Evolutionary conservation across 805 yeast species (phyloP).

Genomic region (Pichia californica): DNA sequence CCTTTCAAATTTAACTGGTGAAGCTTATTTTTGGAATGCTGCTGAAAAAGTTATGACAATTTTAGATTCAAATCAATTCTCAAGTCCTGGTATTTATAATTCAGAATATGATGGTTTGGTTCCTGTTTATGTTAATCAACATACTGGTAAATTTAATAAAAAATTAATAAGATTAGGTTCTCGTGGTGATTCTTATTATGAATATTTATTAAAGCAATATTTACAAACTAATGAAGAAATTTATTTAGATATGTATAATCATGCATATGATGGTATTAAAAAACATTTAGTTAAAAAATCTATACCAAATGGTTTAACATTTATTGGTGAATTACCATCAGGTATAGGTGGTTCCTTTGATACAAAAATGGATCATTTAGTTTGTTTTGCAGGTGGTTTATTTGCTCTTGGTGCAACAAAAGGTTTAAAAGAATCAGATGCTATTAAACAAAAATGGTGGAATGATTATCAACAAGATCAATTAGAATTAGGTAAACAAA

Average conservation of each 20-base stretch:
- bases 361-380: conserved; percentile 86
- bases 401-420: conserved; percentile 85
- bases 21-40: conserved; percentile 66
- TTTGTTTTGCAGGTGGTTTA: conserved; percentile 86
- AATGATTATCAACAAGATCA: conserved; percentile 51
- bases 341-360: conserved; percentile 60
- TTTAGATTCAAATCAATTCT: conserved; percentile 56
- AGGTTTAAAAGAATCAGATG: conserved; percentile 53
- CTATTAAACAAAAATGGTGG: conserved; percentile 54
- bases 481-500: conserved; percentile 61
- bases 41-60: conserved; percentile 69
- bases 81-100: conserved; percentile 8
- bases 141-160: conserved; percentile 63
- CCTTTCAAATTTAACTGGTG: conserved; percentile 74
- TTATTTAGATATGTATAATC: conserved; percentile 70
- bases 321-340: conserved; percentile 67
- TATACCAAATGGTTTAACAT: conserved; percentile 55
- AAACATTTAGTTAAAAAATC: conserved; percentile 57
- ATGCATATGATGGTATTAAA: conserved; percentile 71
- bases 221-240: conserved; percentile 67
- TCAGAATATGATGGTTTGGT: conserved; percentile 58
- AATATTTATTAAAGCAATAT: conserved; percentile 79
- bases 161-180: conserved; percentile 73
- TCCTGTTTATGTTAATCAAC: conserved; percentile 75
- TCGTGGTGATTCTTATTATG: conserved; percentile 91